These are phyloP conservation scores for Saturnispora sekii DNA, from an alignment of 805 yeast genomes.

Conservation along the genomic window DNA sequence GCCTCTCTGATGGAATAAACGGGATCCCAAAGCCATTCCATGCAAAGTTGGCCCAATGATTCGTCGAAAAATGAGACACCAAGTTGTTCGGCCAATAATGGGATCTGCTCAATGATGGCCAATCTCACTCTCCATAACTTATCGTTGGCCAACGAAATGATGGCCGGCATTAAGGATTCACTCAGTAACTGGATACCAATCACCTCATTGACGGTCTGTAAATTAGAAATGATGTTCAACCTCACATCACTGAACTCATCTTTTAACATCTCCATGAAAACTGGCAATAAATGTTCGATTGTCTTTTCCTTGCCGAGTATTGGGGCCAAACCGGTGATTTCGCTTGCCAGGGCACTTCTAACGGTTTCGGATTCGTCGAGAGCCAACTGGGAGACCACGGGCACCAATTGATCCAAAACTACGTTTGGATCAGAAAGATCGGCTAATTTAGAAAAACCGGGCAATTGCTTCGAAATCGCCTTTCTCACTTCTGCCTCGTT, in stretches of 20 bases:
- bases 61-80: conserved; percentile 91
- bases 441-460: conserved; percentile 55
- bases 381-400: conserved; percentile 73
- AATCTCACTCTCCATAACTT: conserved; percentile 96
- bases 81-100: conserved; percentile 85
- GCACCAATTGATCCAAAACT: conserved; percentile 63
- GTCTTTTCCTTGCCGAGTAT: conserved; percentile 78
- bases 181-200: conserved; percentile 85
- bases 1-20: conserved; percentile 96
- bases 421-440: conserved; percentile 32
- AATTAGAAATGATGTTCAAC: conserved; percentile 83
- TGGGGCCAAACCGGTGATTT: conserved; percentile 80
- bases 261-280: conserved; percentile 84
- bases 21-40: conserved; percentile 98
- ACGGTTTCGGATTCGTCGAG: conserved; percentile 90
- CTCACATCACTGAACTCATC: conserved; percentile 97
- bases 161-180: conserved; percentile 87
- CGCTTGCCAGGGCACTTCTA: conserved; percentile 83
- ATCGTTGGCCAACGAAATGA: conserved; percentile 91
- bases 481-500: conserved; percentile 95
- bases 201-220: conserved; percentile 86
- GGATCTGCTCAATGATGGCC: conserved; percentile 94
- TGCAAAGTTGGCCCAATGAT: conserved; percentile 79
- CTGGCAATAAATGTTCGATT: conserved; percentile 72
- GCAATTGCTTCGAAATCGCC: conserved; percentile 86